Percentiles rank a stretch among this genome's conserved stretches.
Evolutionary conservation across 441 rosid genomes (phyloP).

Genomic region (Bocquillonia castaneifolia): DNA sequence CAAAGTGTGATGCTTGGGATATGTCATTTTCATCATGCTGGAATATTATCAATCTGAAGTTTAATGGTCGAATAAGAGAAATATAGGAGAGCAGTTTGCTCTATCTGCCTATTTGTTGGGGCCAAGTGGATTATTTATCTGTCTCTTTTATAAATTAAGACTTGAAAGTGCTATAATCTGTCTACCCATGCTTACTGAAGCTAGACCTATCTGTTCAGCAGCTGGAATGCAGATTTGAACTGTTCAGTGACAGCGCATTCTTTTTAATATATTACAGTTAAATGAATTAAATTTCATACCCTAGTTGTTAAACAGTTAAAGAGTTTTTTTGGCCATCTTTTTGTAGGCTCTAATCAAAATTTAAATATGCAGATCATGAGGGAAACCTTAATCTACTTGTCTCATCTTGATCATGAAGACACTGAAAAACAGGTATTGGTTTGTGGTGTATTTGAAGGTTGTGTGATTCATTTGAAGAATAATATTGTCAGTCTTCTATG

Average conservation of each 20-base stretch:
- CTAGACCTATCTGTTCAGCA: neutral
- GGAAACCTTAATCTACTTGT: slow-evolving; percentile 88
- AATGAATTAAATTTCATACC: too few species aligned
- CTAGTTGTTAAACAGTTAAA: neutral
- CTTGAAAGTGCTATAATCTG: neutral
- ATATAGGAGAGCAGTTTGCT: neutral
- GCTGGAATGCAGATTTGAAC: neutral
- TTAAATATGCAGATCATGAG: slow-evolving; percentile 78
- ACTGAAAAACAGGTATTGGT: slow-evolving; percentile 90
- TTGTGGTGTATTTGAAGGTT: slow-evolving; percentile 1
- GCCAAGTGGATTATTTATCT: neutral
- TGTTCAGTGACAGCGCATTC: neutral
- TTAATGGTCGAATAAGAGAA: neutral
- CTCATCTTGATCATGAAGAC: slow-evolving; percentile 98
- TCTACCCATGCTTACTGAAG: neutral
- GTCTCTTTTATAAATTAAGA: neutral
- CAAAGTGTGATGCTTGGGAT: neutral
- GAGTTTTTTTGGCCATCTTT: neutral
- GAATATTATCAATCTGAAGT: neutral
- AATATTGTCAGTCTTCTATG: neutral
- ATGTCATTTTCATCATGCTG: neutral
- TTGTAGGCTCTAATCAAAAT: slow-evolving; percentile 17
- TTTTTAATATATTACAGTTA: too few species aligned
- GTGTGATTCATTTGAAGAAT: neutral
- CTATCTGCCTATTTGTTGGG: neutral